Evolutionary conservation across 2,329 filamentous ascomycete genomes (phyloP).

Genomic region (Sclerotinia nivalis): DNA sequence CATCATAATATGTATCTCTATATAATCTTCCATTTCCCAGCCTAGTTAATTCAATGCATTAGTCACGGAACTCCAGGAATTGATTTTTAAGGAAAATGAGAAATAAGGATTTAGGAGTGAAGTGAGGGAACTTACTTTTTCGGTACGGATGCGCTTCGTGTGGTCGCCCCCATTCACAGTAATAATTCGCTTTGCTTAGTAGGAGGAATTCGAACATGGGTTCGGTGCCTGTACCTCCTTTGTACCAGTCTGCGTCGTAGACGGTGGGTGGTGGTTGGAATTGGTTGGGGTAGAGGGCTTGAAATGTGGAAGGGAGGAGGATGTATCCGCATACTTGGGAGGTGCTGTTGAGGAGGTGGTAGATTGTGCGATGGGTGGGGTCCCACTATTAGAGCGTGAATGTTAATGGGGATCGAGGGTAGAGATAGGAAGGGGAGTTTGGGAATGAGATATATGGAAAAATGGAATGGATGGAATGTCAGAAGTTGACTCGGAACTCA

Average conservation of each 20-base stretch:
- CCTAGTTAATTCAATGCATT: background rate
- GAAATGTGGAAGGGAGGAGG: background rate
- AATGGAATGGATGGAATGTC: background rate
- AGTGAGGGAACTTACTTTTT: background rate
- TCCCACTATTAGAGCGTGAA: background rate
- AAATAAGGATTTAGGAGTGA: background rate
- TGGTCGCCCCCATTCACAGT: background rate
- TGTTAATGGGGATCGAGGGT: background rate
- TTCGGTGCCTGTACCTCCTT: background rate
- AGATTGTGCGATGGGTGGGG: slow-evolving; percentile 8
- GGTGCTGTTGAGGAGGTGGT: background rate
- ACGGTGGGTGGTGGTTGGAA: background rate
- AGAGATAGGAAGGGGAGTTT: too few relatives aligned
- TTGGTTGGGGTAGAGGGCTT: background rate
- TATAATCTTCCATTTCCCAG: slow-evolving; percentile 10
- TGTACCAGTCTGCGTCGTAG: background rate
- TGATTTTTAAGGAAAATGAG: background rate
- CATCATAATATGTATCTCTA: slow-evolving; percentile 12
- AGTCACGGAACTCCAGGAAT: too few relatives aligned
- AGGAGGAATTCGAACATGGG: slow-evolving; percentile 1
- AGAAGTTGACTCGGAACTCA: background rate
- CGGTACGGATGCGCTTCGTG: slow-evolving; percentile 1
- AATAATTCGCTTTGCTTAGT: slow-evolving; percentile 7
- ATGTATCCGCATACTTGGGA: slow-evolving; percentile 1
- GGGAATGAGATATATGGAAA: background rate